Base-by-base conservation (phyloP, 495 filamentous ascomycete genomes). In the Podospora sp. region DNA sequence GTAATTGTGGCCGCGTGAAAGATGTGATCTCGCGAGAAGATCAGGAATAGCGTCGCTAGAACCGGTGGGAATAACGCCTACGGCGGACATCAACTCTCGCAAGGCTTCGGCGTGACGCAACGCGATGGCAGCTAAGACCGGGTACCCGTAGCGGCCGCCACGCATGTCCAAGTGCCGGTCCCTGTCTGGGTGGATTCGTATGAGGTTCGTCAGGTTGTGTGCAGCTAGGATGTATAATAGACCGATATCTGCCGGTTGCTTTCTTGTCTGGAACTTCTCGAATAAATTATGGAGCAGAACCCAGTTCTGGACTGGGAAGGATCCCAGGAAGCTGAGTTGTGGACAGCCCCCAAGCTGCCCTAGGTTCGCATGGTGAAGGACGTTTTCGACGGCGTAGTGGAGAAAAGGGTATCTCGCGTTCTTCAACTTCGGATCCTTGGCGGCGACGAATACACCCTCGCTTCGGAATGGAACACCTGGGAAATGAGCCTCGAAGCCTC, bases 381-480 rank as follows among this genome's bases (percentile, higher is more conserved):
- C 51, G 26, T 26, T 65, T 2, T 1, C 24, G 0, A 56, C n/a
- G 11, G 62, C 62, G 26, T 65, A 65, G 5, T 0, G 2, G 0
- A 65, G 62, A 5, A 65, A 65, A 9, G 51, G 20, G 27, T 65
- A 64, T 6, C n/a, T 56, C 12, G 16, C 12, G 6, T 26, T 36
- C 36, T 14, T 33, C 11, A 14, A 0, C 6, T 29, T 56, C 14
- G 14, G 16, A 7, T 11, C 9, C 18, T n/a, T 49, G 14, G 26
- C 40, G 6, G 25, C 24, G 3, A 7, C 24, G 4, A 1, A 4
- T 7, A 12, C 4, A 18, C 7, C 8, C 24, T 7, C 21, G 25
- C 18, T 56, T n/a, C n/a, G n/a, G 50, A 57, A 36, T 0, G 14
- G 9, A 14, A 24, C 2, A 24, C 6, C 0, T n/a, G 1, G 24